Base-by-base conservation (phyloP, 1,284 basidiomycete species). In the Ustanciosporium gigantosporum region DNA sequence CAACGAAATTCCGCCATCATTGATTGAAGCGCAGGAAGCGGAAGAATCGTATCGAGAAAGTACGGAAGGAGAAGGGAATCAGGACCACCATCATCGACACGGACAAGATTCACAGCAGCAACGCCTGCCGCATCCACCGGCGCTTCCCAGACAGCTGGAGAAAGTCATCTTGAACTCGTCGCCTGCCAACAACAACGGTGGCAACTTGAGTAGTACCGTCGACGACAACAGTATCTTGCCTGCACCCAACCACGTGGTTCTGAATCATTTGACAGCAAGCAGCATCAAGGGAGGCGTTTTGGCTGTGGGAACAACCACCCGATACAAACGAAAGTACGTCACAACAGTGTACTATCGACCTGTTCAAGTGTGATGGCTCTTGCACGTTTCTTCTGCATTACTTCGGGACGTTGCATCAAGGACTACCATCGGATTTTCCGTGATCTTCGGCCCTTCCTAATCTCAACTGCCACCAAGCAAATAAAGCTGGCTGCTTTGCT, bases 191-290 rank as follows among this genome's bases (percentile, higher is more conserved):
- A 52, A 62, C 13, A 58, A 58, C 41, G 46, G 36, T 16, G 52
- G 53, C 4, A 38, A 46, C 5, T 66, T 74, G 7, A 59, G 67
- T 64, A 62, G 79, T 40, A 55, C 77, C 47, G 85, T 90, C 23
- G 91, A 98, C 79, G 94, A 98, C 77, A 90, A 87, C 66, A 89
- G 88, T 35, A 91, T 98, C 50, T 80, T 98, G 59, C 90, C 94
- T 7, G 91, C 95, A 16, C 72, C 72, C 13, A 90, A 88, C 45
- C 94, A 97, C 80, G 91, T 91, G 25, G 91, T 97, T 31, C 82
- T 98, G 61, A 91, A 96, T 67, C 95, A 98, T 79, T 80, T 98
- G 51, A 91, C 91, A 57, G 97, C 94, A 41, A 94, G 90, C 77
- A 90, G 92, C 56, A 98, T 98, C 72, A 85, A 88, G 78, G 91